Base-by-base conservation (phyloP, 768 basidiomycete species). In the Gymnopilus junonius region DNA sequence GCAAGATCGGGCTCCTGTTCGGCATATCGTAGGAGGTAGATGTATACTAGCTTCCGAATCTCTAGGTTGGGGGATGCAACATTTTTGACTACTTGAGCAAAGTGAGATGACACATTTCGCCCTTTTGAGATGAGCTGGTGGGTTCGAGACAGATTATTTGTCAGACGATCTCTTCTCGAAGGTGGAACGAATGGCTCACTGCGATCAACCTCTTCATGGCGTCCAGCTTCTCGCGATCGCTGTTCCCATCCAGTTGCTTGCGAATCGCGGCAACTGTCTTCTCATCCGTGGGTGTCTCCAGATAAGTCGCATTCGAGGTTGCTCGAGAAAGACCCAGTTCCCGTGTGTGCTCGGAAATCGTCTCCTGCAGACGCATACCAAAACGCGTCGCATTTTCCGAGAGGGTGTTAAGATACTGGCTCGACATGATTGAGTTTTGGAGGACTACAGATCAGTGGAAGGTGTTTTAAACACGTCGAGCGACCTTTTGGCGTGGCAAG, bases 41-140 rank as follows among this genome's bases (percentile, higher is more conserved):
- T 97, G 76, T 99, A 99, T 39, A 99, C 95, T 56, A 99, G 88
- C 77, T 99, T 98, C 62, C 97, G 89, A 70, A 97, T 91, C 76
- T 97, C 95, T 53, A 99, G 87, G 71, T 94, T 93, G 59, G 88
- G 87, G 2, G 95, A 93, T 1, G 94, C 94, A 40, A 99, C 97
- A 69, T 96, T 96, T 81, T 96, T 98, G 70, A 98, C 95, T 27
- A 99, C 97, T 71, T 93, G 92, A 4, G 97, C 93, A 71, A 99
- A 99, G 84, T 95, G 96, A 64, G 90, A 87, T 25, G 95, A 91
- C 66, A 97, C 93, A 67, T 94, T 91, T 58, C 93, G 89, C 53
- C 90, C 90, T 80, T 97, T 96, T 39, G 93, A 95, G 58, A 97
- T 96, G 75, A 97, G 86, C 94, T 95, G 71, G 40, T 95, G 71